Evolutionary conservation across 768 basidiomycete genomes (phyloP).

Genomic region (Trametes cingulata): DNA sequence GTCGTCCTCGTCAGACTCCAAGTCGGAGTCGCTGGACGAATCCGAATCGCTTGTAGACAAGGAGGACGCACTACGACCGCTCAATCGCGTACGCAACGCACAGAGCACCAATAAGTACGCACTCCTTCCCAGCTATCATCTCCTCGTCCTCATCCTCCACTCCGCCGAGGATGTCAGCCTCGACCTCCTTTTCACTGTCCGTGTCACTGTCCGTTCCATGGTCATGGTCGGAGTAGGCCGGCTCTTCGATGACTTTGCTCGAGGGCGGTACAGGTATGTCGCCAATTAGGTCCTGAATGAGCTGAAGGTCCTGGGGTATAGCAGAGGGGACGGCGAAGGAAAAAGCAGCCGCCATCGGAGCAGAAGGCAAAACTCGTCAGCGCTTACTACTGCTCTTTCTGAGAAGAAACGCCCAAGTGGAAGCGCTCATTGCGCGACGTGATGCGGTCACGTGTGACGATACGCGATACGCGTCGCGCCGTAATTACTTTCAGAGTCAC

Average conservation of each 20-base stretch:
- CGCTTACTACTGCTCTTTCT: background rate
- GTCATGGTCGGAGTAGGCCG: slow-evolving; percentile 29
- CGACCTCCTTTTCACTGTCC: slow-evolving; percentile 74
- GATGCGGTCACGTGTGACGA: no score
- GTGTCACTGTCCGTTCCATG: slow-evolving; percentile 46
- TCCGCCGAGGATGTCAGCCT: slow-evolving; percentile 52
- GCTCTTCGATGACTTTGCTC: slow-evolving; percentile 1
- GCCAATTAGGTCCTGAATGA: slow-evolving; percentile 70
- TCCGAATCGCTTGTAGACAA: slow-evolving; percentile 35
- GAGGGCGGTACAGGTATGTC: slow-evolving; percentile 21
- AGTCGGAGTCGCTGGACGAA: slow-evolving; percentile 28
- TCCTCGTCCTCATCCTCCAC: slow-evolving; percentile 42
- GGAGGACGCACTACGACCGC: slow-evolving; percentile 6
- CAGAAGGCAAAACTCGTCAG: slow-evolving; percentile 1
- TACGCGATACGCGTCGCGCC: no score
- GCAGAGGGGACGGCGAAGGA: slow-evolving; percentile 60
- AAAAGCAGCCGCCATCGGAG: slow-evolving; percentile 12
- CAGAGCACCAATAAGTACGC: background rate
- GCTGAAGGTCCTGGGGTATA: slow-evolving; percentile 71
- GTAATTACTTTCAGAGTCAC: no score
- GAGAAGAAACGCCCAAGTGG: no score
- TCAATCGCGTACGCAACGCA: background rate
- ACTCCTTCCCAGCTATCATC: slow-evolving; percentile 5
- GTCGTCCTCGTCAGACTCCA: slow-evolving; percentile 36
- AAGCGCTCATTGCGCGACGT: background rate